Evolutionary conservation across 2,329 filamentous ascomycete species (phyloP).

Genomic region (Juglanconis sp.): DNA sequence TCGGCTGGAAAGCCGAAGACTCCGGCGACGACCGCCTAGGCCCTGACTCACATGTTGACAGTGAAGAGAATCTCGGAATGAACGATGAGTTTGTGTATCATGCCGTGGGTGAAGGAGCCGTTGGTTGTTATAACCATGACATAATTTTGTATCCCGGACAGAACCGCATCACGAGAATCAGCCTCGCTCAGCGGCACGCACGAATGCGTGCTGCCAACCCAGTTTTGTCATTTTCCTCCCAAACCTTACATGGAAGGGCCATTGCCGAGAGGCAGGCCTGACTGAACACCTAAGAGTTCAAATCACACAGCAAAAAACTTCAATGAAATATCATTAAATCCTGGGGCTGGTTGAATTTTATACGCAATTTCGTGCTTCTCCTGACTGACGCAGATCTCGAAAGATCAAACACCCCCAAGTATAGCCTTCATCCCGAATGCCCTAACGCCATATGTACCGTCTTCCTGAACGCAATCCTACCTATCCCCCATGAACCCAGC

Average conservation of each 20-base stretch:
- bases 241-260: background rate
- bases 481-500: background rate
- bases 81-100: background rate
- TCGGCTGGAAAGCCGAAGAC: constrained; percentile 38
- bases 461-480: background rate
- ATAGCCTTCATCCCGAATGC: background rate
- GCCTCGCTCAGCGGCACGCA: background rate
- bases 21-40: constrained; percentile 25
- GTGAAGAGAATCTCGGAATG: background rate
- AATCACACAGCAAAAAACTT: background rate
- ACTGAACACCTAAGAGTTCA: background rate
- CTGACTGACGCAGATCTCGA: background rate
- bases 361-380: background rate
- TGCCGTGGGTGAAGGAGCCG: background rate
- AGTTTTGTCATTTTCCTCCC: background rate
- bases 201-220: background rate
- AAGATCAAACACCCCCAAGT: background rate
- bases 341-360: background rate
- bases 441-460: background rate
- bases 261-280: background rate
- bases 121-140: background rate
- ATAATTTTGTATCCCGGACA: background rate
- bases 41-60: background rate
- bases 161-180: background rate
- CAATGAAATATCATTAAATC: background rate